A percentile compares a stretch with the other conserved stretches of the same genome.
Evolutionary conservation across 1,139 yeast species (phyloP).

Genomic region (Pichia sp.): DNA sequence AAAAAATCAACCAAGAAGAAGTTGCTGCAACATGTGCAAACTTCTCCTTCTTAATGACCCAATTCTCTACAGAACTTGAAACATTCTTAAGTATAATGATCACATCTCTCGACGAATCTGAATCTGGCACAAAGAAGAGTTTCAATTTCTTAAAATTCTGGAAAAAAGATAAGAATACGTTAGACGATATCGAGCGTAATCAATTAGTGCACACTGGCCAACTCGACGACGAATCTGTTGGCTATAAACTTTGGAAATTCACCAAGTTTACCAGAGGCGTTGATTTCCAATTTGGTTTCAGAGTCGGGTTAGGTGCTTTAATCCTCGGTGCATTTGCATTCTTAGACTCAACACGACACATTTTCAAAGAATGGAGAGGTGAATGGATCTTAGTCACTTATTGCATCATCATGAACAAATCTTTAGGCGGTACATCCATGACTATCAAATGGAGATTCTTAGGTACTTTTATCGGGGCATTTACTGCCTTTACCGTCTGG

Average conservation of each 20-base stretch:
- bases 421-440: constrained; percentile 84
- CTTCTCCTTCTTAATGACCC: constrained; percentile 63
- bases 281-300: constrained; percentile 75
- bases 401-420: constrained; percentile 81
- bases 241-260: constrained; percentile 41
- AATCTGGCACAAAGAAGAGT: constrained; percentile 28
- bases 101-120: constrained; percentile 26
- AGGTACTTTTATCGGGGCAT: constrained; percentile 76
- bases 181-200: constrained; percentile 10
- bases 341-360: constrained; percentile 49
- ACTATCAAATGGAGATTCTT: constrained; percentile 73
- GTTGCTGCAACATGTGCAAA: constrained; percentile 86
- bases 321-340: constrained; percentile 68
- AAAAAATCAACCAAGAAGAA: constrained; percentile 69
- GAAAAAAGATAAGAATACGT: constrained; percentile 28
- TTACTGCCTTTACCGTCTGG: constrained; percentile 61
- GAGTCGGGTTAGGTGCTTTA: constrained; percentile 80
- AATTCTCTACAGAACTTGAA: constrained; percentile 58
- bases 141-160: constrained; percentile 58
- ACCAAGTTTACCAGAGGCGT: constrained; percentile 48
- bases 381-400: constrained; percentile 86
- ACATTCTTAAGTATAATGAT: constrained; percentile 47
- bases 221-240: constrained; percentile 8
- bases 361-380: constrained; percentile 67
- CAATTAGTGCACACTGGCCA: constrained; percentile 6